phyloP scores from a whole-genome alignment of 345 rosid species.

The Fremontodendron californicum region DNA sequence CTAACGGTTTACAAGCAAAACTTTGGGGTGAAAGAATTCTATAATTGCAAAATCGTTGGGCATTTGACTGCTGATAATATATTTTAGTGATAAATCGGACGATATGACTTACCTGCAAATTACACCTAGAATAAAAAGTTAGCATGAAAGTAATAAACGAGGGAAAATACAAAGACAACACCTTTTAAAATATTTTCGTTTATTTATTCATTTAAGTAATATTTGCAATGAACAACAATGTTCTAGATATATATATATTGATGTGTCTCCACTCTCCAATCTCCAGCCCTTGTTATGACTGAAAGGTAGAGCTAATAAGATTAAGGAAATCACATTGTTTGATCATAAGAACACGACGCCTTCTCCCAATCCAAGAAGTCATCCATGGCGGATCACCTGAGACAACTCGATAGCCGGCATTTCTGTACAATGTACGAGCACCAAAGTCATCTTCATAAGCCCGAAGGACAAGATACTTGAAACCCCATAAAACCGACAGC shows the following conservation, averaged over 20 bases:
- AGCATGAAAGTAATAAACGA: too few species aligned
- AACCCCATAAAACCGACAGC: conserved; percentile 58
- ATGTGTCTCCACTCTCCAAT: neutral
- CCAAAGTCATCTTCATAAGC: conserved; percentile 79
- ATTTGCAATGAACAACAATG: too few species aligned
- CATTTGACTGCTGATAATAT: too few species aligned
- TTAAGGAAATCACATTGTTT: conserved; percentile 30
- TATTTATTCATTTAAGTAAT: too few species aligned
- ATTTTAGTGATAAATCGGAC: too few species aligned
- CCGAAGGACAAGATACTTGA: conserved; percentile 55
- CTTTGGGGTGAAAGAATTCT: too few species aligned
- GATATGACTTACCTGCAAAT: too few species aligned
- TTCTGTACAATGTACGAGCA: conserved; percentile 57
- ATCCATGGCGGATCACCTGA: conserved; percentile 63
- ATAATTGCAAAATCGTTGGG: too few species aligned
- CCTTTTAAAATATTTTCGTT: too few species aligned
- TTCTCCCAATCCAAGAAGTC: conserved; percentile 67
- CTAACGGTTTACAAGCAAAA: too few species aligned
- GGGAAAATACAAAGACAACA: too few species aligned
- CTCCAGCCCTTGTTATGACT: neutral
- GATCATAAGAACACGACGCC: conserved; percentile 68
- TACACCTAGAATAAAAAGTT: too few species aligned
- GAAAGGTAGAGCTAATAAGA: conserved; percentile 1
- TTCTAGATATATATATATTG: neutral
- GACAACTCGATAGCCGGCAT: conserved; percentile 66